These are phyloP conservation scores for Hygrophoropsis aurantiaca DNA, from an alignment of 768 basidiomycete species.

Conservation along the genomic window DNA sequence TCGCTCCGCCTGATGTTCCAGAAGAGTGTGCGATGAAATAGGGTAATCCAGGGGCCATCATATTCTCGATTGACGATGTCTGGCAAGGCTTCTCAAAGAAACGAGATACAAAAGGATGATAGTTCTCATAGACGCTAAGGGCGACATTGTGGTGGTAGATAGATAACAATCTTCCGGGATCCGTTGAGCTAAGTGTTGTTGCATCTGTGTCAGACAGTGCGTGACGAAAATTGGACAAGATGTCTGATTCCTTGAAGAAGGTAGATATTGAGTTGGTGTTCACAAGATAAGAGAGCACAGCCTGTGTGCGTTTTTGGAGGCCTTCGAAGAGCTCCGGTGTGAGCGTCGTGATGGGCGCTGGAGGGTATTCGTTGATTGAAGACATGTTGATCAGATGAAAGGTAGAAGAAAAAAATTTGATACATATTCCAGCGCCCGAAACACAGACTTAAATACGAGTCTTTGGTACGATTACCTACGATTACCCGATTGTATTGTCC, in stretches of 20 bases:
- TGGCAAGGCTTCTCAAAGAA: constrained; percentile 19
- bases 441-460: too few relatives aligned
- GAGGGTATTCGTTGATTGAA: constrained; percentile 10
- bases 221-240: constrained; percentile 14
- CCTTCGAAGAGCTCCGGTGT: constrained; percentile 10
- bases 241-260: constrained; percentile 13
- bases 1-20: constrained; percentile 13
- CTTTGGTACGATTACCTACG: too few relatives aligned
- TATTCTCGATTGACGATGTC: constrained; percentile 14
- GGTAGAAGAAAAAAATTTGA: too few relatives aligned
- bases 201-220: background rate
- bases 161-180: constrained; percentile 1
- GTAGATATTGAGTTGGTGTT: constrained; percentile 16
- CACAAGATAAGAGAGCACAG: constrained; percentile 21
- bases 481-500: too few relatives aligned
- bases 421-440: too few relatives aligned
- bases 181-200: background rate
- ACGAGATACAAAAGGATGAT: constrained; percentile 18
- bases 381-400: constrained; percentile 8
- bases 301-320: constrained; percentile 19
- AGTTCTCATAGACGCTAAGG: constrained; percentile 12
- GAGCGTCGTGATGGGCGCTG: constrained; percentile 12
- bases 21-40: constrained; percentile 21
- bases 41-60: constrained; percentile 21
- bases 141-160: constrained; percentile 4